Conservation (phyloP, 352 stramenopile species). For the Globisporangium spinosum region DNA sequence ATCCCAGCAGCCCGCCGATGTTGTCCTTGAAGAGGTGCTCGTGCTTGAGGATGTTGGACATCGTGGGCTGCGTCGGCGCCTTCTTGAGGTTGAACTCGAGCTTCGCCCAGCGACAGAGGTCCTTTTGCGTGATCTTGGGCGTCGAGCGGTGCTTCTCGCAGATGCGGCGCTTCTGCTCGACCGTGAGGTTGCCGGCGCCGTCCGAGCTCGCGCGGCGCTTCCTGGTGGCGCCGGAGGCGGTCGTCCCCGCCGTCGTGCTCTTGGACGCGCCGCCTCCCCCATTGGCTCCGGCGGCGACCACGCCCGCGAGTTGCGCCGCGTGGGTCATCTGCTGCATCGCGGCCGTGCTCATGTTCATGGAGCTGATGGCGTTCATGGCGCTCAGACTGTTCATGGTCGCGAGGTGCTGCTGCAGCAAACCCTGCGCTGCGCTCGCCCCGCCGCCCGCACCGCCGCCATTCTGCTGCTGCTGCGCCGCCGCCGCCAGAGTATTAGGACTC, state of each 20-base stretch:
- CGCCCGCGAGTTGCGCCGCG: slow-evolving; percentile 1
- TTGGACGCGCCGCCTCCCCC: neutral
- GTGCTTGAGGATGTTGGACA: slow-evolving; percentile 71
- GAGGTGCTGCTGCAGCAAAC: slow-evolving; percentile 18
- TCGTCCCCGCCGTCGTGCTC: neutral
- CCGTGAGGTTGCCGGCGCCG: slow-evolving; percentile 76
- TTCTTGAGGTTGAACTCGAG: slow-evolving; percentile 86
- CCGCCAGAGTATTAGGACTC: slow-evolving; percentile 71
- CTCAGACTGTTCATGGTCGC: slow-evolving; percentile 23
- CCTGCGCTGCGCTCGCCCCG: slow-evolving; percentile 9
- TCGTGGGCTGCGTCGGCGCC: slow-evolving; percentile 50
- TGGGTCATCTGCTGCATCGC: slow-evolving; percentile 8
- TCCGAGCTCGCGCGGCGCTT: slow-evolving; percentile 39
- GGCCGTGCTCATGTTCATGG: slow-evolving; percentile 13
- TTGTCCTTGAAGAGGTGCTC: slow-evolving; percentile 86
- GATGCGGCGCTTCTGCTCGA: slow-evolving; percentile 87
- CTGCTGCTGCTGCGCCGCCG: slow-evolving; percentile 19
- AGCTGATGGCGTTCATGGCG: slow-evolving; percentile 16
- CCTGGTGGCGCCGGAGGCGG: neutral
- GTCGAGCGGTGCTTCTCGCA: slow-evolving; percentile 84
- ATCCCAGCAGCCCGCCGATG: slow-evolving; percentile 69
- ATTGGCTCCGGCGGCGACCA: neutral
- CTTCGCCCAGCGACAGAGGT: slow-evolving; percentile 85
- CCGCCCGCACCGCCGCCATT: neutral
- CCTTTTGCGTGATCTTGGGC: slow-evolving; percentile 88